Conservation (phyloP, 805 yeast species). For the Candida tammaniensis region DNA sequence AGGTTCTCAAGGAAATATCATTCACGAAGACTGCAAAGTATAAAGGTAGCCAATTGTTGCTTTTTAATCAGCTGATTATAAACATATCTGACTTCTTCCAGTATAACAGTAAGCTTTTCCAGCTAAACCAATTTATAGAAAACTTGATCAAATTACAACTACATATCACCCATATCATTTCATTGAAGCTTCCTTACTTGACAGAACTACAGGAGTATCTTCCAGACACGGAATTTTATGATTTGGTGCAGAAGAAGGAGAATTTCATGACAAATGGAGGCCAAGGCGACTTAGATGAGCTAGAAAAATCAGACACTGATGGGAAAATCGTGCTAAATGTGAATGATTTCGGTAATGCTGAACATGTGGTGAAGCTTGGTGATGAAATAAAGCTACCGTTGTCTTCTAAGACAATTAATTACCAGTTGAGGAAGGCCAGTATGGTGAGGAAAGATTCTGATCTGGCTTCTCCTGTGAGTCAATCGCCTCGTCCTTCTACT, state of each 20-base stretch:
- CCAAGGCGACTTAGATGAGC: conserved; percentile 6
- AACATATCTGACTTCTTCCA: conserved; percentile 24
- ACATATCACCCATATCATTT: conserved; percentile 18
- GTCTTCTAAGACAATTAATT: conserved; percentile 27
- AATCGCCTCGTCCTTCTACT: not conserved
- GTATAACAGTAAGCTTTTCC: conserved; percentile 23
- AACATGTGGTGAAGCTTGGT: conserved; percentile 31
- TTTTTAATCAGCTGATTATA: conserved; percentile 28
- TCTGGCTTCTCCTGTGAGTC: not conserved
- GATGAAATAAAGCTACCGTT: conserved; percentile 24
- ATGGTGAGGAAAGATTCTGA: conserved; percentile 2
- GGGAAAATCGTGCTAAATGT: conserved; percentile 8
- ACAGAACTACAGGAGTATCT: conserved; percentile 18
- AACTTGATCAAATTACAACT: conserved; percentile 22
- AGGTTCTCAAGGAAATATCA: conserved; percentile 23
- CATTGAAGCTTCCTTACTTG: conserved; percentile 23
- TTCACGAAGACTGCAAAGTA: conserved; percentile 12
- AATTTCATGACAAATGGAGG: conserved; percentile 22
- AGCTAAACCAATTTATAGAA: conserved; percentile 29
- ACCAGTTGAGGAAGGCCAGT: conserved; percentile 21
- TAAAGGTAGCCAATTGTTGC: conserved; percentile 9
- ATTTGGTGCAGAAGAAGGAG: conserved; percentile 33
- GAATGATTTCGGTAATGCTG: conserved; percentile 14
- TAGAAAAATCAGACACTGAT: conserved; percentile 14
- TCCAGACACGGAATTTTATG: conserved; percentile 24